phyloP scores from a whole-genome alignment of 2,329 filamentous ascomycete species.

The Eurotiales sp. region DNA sequence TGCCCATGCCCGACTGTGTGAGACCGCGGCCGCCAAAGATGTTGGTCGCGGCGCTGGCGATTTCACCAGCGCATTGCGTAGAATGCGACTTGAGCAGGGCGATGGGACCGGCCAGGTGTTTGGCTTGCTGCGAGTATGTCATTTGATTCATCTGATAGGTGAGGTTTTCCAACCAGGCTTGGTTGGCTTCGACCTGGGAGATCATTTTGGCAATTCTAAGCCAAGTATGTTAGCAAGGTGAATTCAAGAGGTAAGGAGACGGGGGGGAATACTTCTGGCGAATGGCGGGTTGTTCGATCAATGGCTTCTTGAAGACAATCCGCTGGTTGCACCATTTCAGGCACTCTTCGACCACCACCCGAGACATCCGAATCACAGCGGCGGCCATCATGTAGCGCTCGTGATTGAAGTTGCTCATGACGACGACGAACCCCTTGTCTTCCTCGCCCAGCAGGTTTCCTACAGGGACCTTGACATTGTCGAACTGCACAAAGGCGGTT shows the following conservation, averaged over 20 bases:
- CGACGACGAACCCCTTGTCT: slow-evolving; percentile 80
- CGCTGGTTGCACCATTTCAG: slow-evolving; percentile 87
- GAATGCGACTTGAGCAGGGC: slow-evolving; percentile 75
- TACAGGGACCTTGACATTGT: slow-evolving; percentile 80
- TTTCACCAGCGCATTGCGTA: slow-evolving; percentile 74
- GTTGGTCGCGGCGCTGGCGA: slow-evolving; percentile 78
- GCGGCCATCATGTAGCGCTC: slow-evolving; percentile 75
- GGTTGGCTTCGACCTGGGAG: slow-evolving; percentile 72
- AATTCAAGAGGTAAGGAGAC: slow-evolving; percentile 3
- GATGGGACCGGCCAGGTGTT: slow-evolving; percentile 74
- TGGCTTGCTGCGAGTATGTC: slow-evolving; percentile 71
- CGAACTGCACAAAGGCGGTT: slow-evolving; percentile 76
- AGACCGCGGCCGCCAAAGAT: slow-evolving; percentile 81
- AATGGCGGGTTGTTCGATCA: slow-evolving; percentile 80
- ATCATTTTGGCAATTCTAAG: slow-evolving; percentile 78
- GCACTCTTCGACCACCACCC: slow-evolving; percentile 74
- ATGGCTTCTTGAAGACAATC: slow-evolving; percentile 74
- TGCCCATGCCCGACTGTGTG: slow-evolving; percentile 79
- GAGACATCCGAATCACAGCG: slow-evolving; percentile 60
- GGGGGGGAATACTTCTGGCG: slow-evolving; percentile 61
- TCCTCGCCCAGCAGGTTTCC: slow-evolving; percentile 75
- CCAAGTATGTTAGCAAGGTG: slow-evolving; percentile 10
- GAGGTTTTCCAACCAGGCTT: slow-evolving; percentile 79
- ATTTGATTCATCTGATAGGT: slow-evolving; percentile 87
- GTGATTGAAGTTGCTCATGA: slow-evolving; percentile 86